Base-by-base conservation (phyloP, 805 yeast genomes). In the Candida piceae region DNA sequence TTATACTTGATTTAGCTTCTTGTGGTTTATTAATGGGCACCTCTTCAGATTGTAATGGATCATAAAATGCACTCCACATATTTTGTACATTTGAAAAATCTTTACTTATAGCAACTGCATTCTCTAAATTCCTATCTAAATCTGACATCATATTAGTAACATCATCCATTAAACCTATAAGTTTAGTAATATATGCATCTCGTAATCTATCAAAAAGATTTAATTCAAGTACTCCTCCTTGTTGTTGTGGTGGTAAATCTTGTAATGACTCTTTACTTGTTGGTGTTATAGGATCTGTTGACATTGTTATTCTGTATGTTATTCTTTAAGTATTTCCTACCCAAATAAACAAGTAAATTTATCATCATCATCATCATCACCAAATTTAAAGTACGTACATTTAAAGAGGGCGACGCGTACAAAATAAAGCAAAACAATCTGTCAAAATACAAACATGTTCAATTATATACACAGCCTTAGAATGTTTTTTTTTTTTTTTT, bases 11-110 rank as follows among this genome's bases (percentile, higher is more conserved):
- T n/a, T n/a, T n/a, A n/a, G n/a, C n/a, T n/a, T n/a, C n/a, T n/a
- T n/a, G n/a, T n/a, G n/a, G n/a, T n/a, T n/a, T n/a, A n/a, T n/a
- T n/a, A n/a, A n/a, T n/a, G n/a, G n/a, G n/a, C n/a, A n/a, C n/a
- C 29, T 41, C 40, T 25, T 45, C 49, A 21, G 39, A 32, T n/a
- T 46, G 32, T 6, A 44, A 35, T 9, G 52, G 52, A 23, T 48
- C 46, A 34, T 48, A 48, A 27, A 48, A 48, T 12, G 52, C 49
- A 17, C 49, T 44, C 52, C 52, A 48, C 13, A 45, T 48, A 24
- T 30, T 41, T 31, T 48, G 52, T 8, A 45, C 31, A 22, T 38
- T 41, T 10, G 42, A 27, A 31, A 48, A 48, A 30, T 48, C 49
- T 29, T 40, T 48, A 32, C 52, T 42, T 32, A 48, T 48, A 3